Base-by-base conservation (phyloP, 495 filamentous ascomycete species). In the Penicillium roqueforti region DNA sequence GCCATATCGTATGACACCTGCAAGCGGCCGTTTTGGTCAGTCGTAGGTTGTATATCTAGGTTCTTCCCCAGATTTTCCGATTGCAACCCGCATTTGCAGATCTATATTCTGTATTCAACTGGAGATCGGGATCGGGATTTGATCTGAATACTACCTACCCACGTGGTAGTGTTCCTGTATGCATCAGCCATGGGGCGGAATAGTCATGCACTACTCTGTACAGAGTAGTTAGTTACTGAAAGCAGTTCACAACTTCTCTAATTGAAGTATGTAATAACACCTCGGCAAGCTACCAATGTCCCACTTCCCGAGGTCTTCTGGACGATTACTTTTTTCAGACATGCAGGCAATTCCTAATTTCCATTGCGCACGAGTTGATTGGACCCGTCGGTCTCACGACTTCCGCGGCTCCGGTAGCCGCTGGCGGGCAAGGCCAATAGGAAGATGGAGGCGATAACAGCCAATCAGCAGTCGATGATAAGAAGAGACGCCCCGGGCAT, bases 381-480 rank as follows among this genome's bases (percentile, higher is more conserved):
- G 32, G 32, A 8, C 16, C n/a, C 6, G 6, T 16, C 32, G 6
- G 32, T 16, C 32, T 36, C 32, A 36, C n/a, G 32, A 16, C 6
- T 36, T 36, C 32, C 32, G 32, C 32, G 32, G 32, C 32, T 36
- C 32, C 32, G 32, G n/a, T n/a, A 31, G 10, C 28, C 28, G 5
- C 6, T 16, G 6, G 32, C n/a, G 31, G 20, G 2, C 3, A 1
- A 5, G 11, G 0, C 50, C 50, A 52, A 52, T 52, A 42, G 40
- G 14, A 19, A 1, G 6, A 3, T 8, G 1, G 3, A 16, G 3
- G 18, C 43, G 3, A 14, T 1, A 6, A 5, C 8, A 3, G 16
- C 50, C 50, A 52, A 52, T 52, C 39, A 44, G 0, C 11, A 11
- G 7, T 9, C 20, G 1, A 16, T 44, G 50, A 52, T 52, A 52